A percentile compares a stretch with the other conserved stretches of the same genome.
phyloP scores from a whole-genome alignment of 345 rosid species.

The Kernera saxatilis region DNA sequence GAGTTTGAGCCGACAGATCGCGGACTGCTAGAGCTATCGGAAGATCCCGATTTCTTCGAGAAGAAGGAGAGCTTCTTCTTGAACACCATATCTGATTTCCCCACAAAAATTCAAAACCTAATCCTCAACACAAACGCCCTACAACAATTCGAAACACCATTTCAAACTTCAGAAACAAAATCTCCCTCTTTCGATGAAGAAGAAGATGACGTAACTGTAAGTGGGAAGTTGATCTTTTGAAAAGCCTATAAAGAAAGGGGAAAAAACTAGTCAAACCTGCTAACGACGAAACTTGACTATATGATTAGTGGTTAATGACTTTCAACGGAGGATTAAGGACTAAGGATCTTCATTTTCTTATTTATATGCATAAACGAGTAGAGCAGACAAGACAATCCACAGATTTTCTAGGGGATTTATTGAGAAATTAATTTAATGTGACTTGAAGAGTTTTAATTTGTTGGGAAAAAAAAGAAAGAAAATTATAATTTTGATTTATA shows the following conservation, averaged over 20 bases:
- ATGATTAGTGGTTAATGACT: constrained; percentile 1
- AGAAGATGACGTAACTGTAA: background rate
- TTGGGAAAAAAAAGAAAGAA: background rate
- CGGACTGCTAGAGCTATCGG: constrained; percentile 69
- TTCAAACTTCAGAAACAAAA: constrained; percentile 12
- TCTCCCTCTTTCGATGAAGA: background rate
- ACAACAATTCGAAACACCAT: background rate
- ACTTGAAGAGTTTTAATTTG: background rate
- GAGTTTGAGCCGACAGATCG: constrained; percentile 66
- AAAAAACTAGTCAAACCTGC: background rate
- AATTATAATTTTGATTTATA: background rate
- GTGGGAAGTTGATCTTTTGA: background rate
- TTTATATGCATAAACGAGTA: background rate
- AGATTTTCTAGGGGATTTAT: background rate
- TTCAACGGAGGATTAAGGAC: background rate
- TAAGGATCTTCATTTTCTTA: background rate
- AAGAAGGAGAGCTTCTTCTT: constrained; percentile 66
- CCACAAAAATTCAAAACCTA: background rate
- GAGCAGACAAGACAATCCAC: background rate
- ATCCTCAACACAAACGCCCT: background rate
- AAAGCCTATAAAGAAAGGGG: background rate
- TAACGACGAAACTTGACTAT: background rate
- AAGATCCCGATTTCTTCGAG: constrained; percentile 72
- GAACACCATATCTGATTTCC: constrained; percentile 54
- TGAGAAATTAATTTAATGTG: background rate